These are phyloP conservation scores for Candida orba DNA, from an alignment of 805 yeast genomes.

Conservation along the genomic window DNA sequence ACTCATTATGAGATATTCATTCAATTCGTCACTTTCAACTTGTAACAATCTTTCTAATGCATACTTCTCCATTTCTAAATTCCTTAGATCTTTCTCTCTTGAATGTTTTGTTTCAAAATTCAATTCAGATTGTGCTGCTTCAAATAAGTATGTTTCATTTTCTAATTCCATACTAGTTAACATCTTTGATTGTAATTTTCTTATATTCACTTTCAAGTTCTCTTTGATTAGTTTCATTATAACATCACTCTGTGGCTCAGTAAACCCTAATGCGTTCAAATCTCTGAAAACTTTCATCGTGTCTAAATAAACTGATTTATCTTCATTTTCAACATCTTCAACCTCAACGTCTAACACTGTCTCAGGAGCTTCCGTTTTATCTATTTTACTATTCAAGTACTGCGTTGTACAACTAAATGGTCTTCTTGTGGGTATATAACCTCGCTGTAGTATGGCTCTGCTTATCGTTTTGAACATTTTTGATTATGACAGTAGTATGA, in stretches of 20 bases:
- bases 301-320: constrained; percentile 35
- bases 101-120: constrained; percentile 68
- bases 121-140: constrained; percentile 87
- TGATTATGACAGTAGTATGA: no score
- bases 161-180: constrained; percentile 60
- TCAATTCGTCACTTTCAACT: constrained; percentile 68
- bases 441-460: no score
- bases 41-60: constrained; percentile 67
- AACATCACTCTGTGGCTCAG: constrained; percentile 51
- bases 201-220: constrained; percentile 27
- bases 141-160: constrained; percentile 81
- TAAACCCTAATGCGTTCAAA: constrained; percentile 50
- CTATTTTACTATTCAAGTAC: neutral
- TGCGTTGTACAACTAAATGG: no score
- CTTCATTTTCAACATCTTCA: neutral
- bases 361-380: neutral
- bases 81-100: constrained; percentile 63
- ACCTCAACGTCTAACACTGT: constrained; percentile 3
- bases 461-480: no score
- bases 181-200: constrained; percentile 25
- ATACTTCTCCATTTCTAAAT: constrained; percentile 57
- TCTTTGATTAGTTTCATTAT: constrained; percentile 39
- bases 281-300: constrained; percentile 54
- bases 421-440: no score
- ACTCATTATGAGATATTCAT: constrained; percentile 48